Evolutionary conservation across 2,329 filamentous ascomycete genomes (phyloP).

Genomic region (Nothophaeocryptopus gaeumannii): DNA sequence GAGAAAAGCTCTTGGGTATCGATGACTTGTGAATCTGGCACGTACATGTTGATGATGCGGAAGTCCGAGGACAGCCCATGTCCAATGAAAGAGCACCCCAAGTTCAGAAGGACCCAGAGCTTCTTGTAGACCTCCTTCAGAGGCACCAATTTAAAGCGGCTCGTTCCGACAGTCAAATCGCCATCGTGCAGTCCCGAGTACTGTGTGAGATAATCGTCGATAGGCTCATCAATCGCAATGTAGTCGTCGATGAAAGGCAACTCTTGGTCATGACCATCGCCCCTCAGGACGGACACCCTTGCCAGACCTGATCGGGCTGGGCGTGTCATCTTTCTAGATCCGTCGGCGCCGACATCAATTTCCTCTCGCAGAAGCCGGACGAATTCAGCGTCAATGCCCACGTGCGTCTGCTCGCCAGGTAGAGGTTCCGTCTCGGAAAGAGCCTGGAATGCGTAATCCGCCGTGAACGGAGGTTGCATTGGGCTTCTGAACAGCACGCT

Average conservation of each 20-base stretch:
- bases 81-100: slow-evolving; percentile 90
- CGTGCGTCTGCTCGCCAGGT: slow-evolving; percentile 61
- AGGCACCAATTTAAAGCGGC: slow-evolving; percentile 76
- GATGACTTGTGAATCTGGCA: slow-evolving; percentile 84
- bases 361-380: slow-evolving; percentile 89
- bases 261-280: slow-evolving; percentile 72
- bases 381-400: slow-evolving; percentile 94
- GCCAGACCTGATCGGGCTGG: slow-evolving; percentile 88
- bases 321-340: slow-evolving; percentile 84
- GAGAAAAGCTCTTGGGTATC: slow-evolving; percentile 93
- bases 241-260: slow-evolving; percentile 96
- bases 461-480: slow-evolving; percentile 42
- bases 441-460: slow-evolving; percentile 27
- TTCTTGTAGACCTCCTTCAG: slow-evolving; percentile 97
- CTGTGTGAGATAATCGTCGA: slow-evolving; percentile 91
- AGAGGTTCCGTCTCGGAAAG: slow-evolving; percentile 49
- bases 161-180: slow-evolving; percentile 77
- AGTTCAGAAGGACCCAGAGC: slow-evolving; percentile 91
- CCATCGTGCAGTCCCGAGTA: slow-evolving; percentile 87
- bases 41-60: slow-evolving; percentile 95
- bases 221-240: slow-evolving; percentile 82
- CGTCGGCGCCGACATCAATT: slow-evolving; percentile 93
- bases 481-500: slow-evolving; percentile 77
- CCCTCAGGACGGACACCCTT: slow-evolving; percentile 86
- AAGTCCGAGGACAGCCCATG: slow-evolving; percentile 95